phyloP scores from a whole-genome alignment of 2,329 filamentous ascomycete genomes.

The Aureobasidium uvarum region DNA sequence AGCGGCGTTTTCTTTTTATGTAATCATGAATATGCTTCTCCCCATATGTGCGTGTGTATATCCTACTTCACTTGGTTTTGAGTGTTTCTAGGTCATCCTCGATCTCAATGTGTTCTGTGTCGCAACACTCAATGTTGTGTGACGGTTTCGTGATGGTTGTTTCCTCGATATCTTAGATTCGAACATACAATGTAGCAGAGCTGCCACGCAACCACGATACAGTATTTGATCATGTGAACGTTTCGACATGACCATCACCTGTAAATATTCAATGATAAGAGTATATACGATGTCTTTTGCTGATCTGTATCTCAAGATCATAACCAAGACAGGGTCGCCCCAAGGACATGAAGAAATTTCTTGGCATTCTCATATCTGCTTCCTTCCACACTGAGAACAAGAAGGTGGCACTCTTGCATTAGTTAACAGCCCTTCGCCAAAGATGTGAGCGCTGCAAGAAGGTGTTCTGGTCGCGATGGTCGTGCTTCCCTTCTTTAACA shows the following conservation, averaged over 20 bases:
- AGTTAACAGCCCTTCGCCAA: too few species aligned
- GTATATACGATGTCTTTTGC: too few species aligned
- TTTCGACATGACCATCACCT: too few species aligned
- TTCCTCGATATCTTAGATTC: background rate
- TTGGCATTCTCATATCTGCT: background rate
- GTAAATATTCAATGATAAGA: too few species aligned
- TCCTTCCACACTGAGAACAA: background rate
- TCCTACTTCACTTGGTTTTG: background rate
- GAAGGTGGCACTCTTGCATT: background rate
- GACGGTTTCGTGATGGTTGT: background rate
- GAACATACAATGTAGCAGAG: background rate
- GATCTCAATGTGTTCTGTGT: background rate
- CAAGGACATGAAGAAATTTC: background rate
- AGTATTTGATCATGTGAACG: too few species aligned
- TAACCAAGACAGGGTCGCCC: background rate
- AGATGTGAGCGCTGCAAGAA: background rate
- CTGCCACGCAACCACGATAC: background rate
- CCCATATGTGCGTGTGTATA: too few species aligned
- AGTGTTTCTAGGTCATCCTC: too few species aligned
- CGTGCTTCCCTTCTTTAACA: background rate
- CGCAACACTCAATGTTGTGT: background rate
- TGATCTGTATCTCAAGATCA: too few species aligned
- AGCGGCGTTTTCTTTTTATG: background rate
- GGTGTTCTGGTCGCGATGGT: background rate
- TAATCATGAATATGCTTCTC: constrained; percentile 1